Conservation (phyloP, 164 flowering plant genomes). For the Taxillus chinensis region DNA sequence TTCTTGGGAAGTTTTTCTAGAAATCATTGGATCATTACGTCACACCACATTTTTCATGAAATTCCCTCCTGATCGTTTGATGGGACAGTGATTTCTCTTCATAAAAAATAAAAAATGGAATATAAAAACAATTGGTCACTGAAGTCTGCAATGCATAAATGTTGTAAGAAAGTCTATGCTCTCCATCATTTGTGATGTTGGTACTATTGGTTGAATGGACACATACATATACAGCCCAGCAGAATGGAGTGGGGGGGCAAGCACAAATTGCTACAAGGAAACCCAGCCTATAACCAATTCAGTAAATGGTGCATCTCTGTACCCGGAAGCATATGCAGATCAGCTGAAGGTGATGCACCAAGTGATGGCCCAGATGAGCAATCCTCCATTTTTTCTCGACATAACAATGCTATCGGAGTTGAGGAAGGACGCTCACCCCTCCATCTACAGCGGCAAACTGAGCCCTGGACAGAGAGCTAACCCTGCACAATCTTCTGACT, state of each 20-base stretch:
- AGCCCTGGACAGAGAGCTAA: constrained; percentile 55
- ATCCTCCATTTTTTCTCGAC: constrained; percentile 56
- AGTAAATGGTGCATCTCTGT: constrained; percentile 1
- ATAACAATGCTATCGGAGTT: constrained; percentile 66
- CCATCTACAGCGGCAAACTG: constrained; percentile 70
- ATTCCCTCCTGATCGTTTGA: too few relatives aligned
- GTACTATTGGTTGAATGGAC: background rate
- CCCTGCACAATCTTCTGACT: constrained; percentile 66
- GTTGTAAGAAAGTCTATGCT: too few relatives aligned
- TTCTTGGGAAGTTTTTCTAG: too few relatives aligned
- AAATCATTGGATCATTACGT: too few relatives aligned
- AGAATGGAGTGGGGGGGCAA: constrained; percentile 48
- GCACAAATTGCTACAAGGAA: constrained; percentile 75
- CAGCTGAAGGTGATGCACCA: constrained; percentile 56
- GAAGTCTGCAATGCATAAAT: too few relatives aligned
- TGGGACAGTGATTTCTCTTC: too few relatives aligned
- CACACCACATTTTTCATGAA: too few relatives aligned
- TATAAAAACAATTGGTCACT: too few relatives aligned
- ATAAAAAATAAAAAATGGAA: too few relatives aligned
- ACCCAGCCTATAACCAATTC: constrained; percentile 46
- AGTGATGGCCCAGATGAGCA: constrained; percentile 43
- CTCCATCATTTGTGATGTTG: too few relatives aligned
- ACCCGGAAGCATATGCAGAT: constrained; percentile 45
- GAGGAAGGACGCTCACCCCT: constrained; percentile 89
- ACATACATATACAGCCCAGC: constrained; percentile 38